Conservation (phyloP, 176 grass and related monocot genomes). For the Oryza officinalis region DNA sequence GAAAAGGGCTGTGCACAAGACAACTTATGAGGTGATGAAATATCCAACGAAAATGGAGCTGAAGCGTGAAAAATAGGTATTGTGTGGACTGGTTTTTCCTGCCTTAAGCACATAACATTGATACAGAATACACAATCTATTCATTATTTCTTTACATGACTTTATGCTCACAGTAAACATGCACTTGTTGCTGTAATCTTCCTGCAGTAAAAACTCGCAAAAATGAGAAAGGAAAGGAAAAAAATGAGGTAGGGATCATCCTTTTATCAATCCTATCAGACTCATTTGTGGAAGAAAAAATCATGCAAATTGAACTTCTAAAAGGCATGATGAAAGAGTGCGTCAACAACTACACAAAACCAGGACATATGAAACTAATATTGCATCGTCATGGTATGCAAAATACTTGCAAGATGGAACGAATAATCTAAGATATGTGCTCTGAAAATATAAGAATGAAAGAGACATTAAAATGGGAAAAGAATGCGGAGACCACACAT, state of each 20-base stretch:
- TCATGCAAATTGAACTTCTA: conserved; percentile 9
- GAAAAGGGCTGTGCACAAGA: neutral
- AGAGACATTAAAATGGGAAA: neutral
- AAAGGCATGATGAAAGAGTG: neutral
- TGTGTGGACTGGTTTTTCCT: neutral
- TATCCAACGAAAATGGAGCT: neutral
- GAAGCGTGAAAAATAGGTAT: neutral
- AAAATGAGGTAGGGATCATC: neutral
- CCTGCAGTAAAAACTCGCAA: neutral
- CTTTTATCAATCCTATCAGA: neutral
- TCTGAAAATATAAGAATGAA: neutral
- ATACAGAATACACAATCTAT: conserved; percentile 1
- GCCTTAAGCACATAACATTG: neutral
- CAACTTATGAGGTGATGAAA: neutral
- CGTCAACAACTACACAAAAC: conserved; percentile 16
- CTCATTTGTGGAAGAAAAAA: neutral
- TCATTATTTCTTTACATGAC: neutral
- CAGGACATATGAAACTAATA: neutral
- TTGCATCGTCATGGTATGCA: neutral
- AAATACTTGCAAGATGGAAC: neutral
- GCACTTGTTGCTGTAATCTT: neutral
- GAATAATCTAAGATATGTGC: neutral
- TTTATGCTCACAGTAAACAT: neutral
- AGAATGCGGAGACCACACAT: neutral
- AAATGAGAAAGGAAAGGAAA: conserved; percentile 11